These are phyloP conservation scores for Myrica gale DNA, from an alignment of 306 rosid genomes.

Conservation along the genomic window DNA sequence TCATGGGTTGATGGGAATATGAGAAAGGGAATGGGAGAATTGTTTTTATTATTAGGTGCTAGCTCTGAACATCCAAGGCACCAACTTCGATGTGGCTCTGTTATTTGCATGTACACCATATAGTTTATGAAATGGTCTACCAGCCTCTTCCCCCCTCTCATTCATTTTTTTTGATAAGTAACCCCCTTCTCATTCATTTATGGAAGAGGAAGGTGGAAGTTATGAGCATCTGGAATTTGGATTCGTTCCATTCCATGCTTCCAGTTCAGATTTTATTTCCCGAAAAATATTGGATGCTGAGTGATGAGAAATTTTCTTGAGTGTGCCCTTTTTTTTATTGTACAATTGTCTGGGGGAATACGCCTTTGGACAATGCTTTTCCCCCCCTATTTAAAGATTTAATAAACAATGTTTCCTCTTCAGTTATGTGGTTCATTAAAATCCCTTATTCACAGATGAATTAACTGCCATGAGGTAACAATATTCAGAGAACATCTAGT, in stretches of 20 bases:
- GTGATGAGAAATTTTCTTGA: no score
- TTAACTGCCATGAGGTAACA: background rate
- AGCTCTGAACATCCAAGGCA: background rate
- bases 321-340: background rate
- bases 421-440: background rate
- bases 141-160: background rate
- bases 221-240: background rate
- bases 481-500: constrained; percentile 2
- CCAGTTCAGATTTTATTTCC: background rate
- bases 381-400: background rate
- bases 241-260: background rate
- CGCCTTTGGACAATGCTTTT: background rate
- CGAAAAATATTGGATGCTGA: background rate
- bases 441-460: background rate
- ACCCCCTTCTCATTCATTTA: background rate
- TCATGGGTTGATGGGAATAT: background rate
- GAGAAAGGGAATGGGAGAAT: background rate
- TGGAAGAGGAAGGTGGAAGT: background rate
- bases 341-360: background rate
- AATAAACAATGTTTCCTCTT: background rate
- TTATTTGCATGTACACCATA: background rate
- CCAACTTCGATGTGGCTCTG: background rate
- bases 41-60: background rate
- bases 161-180: no score
- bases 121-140: background rate